Base-by-base conservation (phyloP, 495 filamentous ascomycete species). In the Chaetomium fimeti region DNA sequence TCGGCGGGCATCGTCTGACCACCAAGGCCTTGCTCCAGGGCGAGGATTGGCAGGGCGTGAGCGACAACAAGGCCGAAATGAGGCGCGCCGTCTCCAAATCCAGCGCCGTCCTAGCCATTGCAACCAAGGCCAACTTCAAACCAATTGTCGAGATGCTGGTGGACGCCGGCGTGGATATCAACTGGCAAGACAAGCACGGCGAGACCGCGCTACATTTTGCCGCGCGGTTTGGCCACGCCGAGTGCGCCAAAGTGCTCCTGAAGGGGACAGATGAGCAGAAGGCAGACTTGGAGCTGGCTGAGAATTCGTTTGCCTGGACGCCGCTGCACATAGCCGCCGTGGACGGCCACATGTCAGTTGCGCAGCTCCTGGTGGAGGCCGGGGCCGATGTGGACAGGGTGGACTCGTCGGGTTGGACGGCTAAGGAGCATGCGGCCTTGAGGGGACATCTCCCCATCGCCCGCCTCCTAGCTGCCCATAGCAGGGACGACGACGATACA, bases 141-240 rank as follows among this genome's bases (percentile, higher is more conserved):
- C 80, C 81, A 48, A 97, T 97, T 62, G 91, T 98, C 42, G 84
- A 87, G 69, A 81, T 96, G 63, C 80, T 98, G 27, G 91, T 98
- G 5, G 88, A 95, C 61, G 92, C 94, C 2, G 92, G 92, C 1
- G 89, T 97, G 2, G 91, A 96, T 69, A 88, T 96, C 74, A 95
- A 98, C 73, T 94, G 92, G 79, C 92, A 93, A 73, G 92, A 97
- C 71, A 86, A 89, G 61, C 88, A 90, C 49, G 93, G 93, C n/a
- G 95, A 98, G 77, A 92, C 92, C 36, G 92, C 93, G 5, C 75
- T 98, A 48, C 95, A 98, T 72, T 83, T 97, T 71, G 93, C 94
- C 16, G 95, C 95, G 27, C 87, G 92, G 40, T 93, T 92, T 71
- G 92, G 90, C 15, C 90, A 96, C 70, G 82, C 83, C 42, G 82